phyloP scores from a whole-genome alignment of 164 flowering plant genomes.

The Sedum album region DNA sequence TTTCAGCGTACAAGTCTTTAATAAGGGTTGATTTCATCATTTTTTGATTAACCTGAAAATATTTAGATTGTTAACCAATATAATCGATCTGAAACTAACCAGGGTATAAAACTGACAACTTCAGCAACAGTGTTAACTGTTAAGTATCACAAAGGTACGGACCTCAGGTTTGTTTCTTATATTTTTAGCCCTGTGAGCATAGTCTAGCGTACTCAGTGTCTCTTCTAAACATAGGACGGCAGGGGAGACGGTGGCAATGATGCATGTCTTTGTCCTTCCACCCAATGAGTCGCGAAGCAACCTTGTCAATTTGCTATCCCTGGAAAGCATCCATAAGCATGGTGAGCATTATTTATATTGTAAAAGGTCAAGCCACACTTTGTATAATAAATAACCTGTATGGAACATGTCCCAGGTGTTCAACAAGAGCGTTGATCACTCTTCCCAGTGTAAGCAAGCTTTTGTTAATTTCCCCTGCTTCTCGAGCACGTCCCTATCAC shows the following conservation, averaged over 20 bases:
- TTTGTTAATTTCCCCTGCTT: conserved; percentile 98
- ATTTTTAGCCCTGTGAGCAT: conserved; percentile 93
- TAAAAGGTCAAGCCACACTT: neutral
- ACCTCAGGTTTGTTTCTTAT: conserved; percentile 97
- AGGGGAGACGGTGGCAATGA: too few relatives aligned
- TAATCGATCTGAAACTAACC: neutral
- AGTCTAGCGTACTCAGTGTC: too few relatives aligned
- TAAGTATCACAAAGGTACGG: conserved; percentile 9
- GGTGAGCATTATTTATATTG: neutral
- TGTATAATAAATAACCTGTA: conserved; percentile 55
- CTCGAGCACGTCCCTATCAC: conserved; percentile 89
- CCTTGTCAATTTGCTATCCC: conserved; percentile 97
- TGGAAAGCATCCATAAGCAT: conserved; percentile 17
- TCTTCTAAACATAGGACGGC: too few relatives aligned
- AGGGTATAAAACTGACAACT: too few relatives aligned
- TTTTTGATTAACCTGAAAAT: conserved; percentile 77
- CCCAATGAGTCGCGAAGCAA: conserved; percentile 95
- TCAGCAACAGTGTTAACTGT: too few relatives aligned
- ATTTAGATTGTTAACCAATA: neutral
- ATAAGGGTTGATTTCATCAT: conserved; percentile 97
- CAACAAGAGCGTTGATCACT: conserved; percentile 95
- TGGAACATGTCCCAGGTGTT: conserved; percentile 91
- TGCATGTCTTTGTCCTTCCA: too few relatives aligned
- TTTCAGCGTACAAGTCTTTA: conserved; percentile 96
- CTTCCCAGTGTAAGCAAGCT: conserved; percentile 92